These are phyloP conservation scores for Phlebopus sp. DNA, from an alignment of 1,284 basidiomycete species.

Conservation along the genomic window DNA sequence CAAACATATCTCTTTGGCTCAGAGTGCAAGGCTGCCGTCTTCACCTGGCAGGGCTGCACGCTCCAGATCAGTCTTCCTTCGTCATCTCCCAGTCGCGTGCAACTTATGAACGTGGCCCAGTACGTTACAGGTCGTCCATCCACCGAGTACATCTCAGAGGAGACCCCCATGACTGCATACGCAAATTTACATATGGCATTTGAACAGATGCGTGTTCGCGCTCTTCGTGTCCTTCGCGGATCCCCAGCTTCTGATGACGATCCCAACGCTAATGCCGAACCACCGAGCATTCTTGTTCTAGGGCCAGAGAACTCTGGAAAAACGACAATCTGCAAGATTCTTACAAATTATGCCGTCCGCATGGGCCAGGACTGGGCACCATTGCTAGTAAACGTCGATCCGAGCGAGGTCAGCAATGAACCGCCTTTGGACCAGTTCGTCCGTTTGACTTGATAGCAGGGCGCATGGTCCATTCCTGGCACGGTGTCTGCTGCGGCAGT, in stretches of 20 bases:
- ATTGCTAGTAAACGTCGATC: constrained; percentile 85
- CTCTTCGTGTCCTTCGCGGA: constrained; percentile 57
- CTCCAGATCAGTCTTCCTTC: constrained; percentile 73
- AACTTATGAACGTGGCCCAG: constrained; percentile 13
- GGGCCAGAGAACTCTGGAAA: constrained; percentile 95
- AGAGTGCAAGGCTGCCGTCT: constrained; percentile 88
- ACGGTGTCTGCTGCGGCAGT: constrained; percentile 81
- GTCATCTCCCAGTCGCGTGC: neutral
- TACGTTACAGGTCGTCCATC: constrained; percentile 81
- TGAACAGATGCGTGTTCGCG: constrained; percentile 86
- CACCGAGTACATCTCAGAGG: constrained; percentile 93
- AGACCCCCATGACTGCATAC: constrained; percentile 87
- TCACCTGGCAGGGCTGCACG: constrained; percentile 84
- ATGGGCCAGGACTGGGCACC: constrained; percentile 84
- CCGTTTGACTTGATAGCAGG: constrained; percentile 43
- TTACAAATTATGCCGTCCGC: constrained; percentile 84
- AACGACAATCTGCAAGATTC: constrained; percentile 84
- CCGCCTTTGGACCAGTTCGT: neutral
- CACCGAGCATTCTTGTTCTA: constrained; percentile 86
- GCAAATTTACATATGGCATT: constrained; percentile 90
- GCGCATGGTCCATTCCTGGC: constrained; percentile 86
- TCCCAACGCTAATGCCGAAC: constrained; percentile 48
- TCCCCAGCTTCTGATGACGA: constrained; percentile 51
- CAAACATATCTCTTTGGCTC: constrained; percentile 78
- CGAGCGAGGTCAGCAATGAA: constrained; percentile 66